Evolutionary conservation across 1,284 basidiomycete species (phyloP).

Genomic region (Paramarasmius palmivorus): DNA sequence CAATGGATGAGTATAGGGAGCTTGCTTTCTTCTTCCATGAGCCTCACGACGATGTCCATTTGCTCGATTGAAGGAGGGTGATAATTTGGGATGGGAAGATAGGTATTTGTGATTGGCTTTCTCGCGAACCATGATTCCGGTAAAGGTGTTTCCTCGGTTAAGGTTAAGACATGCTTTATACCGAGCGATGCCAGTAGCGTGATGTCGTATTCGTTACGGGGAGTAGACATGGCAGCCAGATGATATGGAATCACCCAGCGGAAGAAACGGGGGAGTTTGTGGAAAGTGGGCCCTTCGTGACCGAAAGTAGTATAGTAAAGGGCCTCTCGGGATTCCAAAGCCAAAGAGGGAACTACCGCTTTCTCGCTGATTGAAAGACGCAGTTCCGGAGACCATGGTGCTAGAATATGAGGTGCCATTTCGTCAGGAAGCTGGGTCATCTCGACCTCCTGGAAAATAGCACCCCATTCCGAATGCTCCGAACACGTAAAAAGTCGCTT

Average conservation of each 20-base stretch:
- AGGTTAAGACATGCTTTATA: conserved; percentile 56
- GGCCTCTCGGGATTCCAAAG: conserved; percentile 41
- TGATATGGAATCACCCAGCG: conserved; percentile 61
- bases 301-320: conserved; percentile 33
- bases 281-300: conserved; percentile 19
- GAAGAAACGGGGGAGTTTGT: conserved; percentile 56
- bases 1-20: conserved; percentile 59
- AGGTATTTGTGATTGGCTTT: conserved; percentile 49
- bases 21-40: conserved; percentile 44
- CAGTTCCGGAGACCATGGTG: conserved; percentile 43
- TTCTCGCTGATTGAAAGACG: conserved; percentile 31
- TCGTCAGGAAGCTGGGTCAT: conserved; percentile 34
- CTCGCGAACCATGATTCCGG: conserved; percentile 45
- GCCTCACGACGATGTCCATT: conserved; percentile 53
- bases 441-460: conserved; percentile 43
- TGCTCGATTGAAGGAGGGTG: conserved; percentile 58
- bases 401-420: conserved; percentile 32
- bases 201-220: conserved; percentile 51
- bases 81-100: conserved; percentile 56
- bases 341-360: conserved; percentile 35
- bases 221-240: conserved; percentile 62
- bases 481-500: conserved; percentile 45
- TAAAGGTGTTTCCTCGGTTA: conserved; percentile 59
- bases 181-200: conserved; percentile 47
- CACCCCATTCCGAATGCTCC: conserved; percentile 52